Percentiles rank a stretch among this genome's conserved stretches.
phyloP scores from a whole-genome alignment of 78 protist genomes.

The Guillardia theta region DNA sequence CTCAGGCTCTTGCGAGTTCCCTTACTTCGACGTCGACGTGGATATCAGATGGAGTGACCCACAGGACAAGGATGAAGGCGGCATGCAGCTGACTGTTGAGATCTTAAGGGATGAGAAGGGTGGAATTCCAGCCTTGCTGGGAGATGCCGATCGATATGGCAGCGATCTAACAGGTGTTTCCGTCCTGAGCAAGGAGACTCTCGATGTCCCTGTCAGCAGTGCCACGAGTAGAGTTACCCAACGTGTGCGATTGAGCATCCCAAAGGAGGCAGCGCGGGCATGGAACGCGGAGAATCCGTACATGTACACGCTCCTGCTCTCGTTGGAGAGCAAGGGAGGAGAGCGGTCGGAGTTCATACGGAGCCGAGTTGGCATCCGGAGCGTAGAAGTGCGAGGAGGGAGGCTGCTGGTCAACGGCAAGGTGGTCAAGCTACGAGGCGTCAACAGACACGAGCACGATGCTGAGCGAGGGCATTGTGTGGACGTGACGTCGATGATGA shows the following conservation, averaged over 20 bases:
- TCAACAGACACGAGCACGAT: constrained; percentile 52
- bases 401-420: constrained; percentile 4
- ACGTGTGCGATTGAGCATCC: no score
- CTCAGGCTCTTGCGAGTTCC: not conserved
- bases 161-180: no score
- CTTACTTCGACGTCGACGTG: no score
- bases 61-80: no score
- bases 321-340: not conserved
- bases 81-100: no score
- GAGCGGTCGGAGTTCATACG: not conserved
- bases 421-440: constrained; percentile 7
- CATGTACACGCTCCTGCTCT: constrained; percentile 5
- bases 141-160: no score
- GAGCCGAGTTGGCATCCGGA: not conserved
- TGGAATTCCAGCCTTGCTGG: no score
- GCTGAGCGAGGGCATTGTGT: not conserved
- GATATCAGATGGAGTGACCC: no score
- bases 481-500: not conserved
- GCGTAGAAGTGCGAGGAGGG: not conserved
- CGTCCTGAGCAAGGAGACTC: no score
- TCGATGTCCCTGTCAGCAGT: no score
- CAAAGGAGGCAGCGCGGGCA: not conserved
- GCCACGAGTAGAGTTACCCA: no score
- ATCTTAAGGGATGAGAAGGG: no score
- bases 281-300: constrained; percentile 31